Evolutionary conservation across 257 asterid species (phyloP).

Genomic region (Solanum okadae): DNA sequence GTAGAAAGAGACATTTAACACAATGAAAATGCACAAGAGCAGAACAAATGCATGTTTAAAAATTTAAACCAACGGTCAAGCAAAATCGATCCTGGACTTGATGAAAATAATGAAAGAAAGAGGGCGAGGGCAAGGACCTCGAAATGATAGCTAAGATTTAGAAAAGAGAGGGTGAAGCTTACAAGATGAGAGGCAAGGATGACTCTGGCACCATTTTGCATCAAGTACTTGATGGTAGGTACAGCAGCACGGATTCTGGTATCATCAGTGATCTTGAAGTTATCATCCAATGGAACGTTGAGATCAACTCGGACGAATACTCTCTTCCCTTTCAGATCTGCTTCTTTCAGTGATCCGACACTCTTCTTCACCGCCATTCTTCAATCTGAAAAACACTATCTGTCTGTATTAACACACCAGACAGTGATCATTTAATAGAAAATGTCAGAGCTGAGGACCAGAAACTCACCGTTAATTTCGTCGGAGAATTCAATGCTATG

Average conservation of each 20-base stretch:
- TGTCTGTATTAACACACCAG: not conserved
- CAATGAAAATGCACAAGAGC: not conserved
- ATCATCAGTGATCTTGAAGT: conserved; percentile 73
- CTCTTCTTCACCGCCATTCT: conserved; percentile 83
- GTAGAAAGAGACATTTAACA: not conserved
- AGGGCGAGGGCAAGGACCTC: not conserved
- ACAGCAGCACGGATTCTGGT: conserved; percentile 77
- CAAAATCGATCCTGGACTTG: not conserved
- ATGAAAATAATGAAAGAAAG: not conserved
- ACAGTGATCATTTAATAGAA: not conserved
- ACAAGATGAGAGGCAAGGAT: conserved; percentile 84
- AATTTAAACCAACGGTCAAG: not conserved
- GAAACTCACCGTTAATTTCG: not conserved
- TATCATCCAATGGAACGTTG: conserved; percentile 84
- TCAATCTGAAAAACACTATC: not conserved
- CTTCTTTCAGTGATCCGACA: conserved; percentile 67
- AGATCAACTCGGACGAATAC: conserved; percentile 83
- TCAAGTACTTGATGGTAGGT: conserved; percentile 72
- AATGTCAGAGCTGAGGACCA: not conserved
- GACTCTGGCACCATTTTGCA: conserved; percentile 45
- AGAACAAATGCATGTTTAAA: not conserved
- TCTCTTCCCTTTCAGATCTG: conserved; percentile 78
- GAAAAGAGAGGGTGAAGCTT: not conserved
- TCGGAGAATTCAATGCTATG: not conserved
- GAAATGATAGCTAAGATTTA: not conserved